Evolutionary conservation across 2,329 filamentous ascomycete genomes (phyloP).

Genomic region (Sporothrix pallida): DNA sequence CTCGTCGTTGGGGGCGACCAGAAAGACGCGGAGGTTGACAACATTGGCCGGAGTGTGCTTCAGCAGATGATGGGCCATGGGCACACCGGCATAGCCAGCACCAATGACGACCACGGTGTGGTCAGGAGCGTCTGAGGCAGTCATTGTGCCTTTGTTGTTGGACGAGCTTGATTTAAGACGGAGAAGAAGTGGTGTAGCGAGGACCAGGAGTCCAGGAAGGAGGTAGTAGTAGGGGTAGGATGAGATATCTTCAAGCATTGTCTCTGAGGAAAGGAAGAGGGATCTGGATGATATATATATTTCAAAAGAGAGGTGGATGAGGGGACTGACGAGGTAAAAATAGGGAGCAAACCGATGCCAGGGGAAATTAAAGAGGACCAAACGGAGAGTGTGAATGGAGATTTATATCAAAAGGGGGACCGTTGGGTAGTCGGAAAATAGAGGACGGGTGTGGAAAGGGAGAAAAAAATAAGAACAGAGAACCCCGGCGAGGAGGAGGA

Average conservation of each 20-base stretch:
- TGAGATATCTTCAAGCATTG: conserved; percentile 19
- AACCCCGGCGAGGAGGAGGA: not conserved
- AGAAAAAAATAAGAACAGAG: not conserved
- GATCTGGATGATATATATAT: not conserved
- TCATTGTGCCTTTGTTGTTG: not conserved
- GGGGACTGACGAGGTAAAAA: not conserved
- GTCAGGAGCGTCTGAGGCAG: conserved; percentile 33
- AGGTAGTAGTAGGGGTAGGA: conserved; percentile 31
- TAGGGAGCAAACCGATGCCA: not conserved
- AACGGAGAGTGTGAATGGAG: not conserved
- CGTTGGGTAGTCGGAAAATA: no score
- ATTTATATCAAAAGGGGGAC: not conserved
- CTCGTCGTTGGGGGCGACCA: conserved; percentile 42
- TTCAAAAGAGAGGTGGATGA: not conserved
- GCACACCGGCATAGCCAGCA: conserved; percentile 54
- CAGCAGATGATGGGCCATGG: conserved; percentile 58
- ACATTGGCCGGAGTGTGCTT: conserved; percentile 50
- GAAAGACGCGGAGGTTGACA: conserved; percentile 45
- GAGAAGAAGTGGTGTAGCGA: conserved; percentile 31
- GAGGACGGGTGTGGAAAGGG: not conserved
- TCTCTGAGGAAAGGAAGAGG: not conserved
- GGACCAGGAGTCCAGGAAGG: conserved; percentile 31
- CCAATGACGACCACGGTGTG: conserved; percentile 57
- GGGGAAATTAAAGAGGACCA: not conserved
- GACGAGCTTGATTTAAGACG: not conserved